Conservation (phyloP, 1,284 basidiomycete genomes). For the Austropuccinia psidii region DNA sequence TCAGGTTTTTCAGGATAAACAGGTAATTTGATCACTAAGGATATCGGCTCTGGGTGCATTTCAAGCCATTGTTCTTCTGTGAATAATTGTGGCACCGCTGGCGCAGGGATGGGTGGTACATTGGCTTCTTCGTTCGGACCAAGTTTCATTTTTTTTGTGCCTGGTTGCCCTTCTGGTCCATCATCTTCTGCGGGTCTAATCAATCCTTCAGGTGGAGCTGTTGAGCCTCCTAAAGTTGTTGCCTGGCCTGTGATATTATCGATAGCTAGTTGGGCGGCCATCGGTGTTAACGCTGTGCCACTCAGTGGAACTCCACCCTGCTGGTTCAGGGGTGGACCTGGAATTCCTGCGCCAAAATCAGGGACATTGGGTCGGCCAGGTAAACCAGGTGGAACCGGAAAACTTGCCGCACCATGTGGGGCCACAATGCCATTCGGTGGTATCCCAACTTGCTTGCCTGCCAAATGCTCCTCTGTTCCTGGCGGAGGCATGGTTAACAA, state of each 20-base stretch:
- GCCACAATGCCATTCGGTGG: neutral
- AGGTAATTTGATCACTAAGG: constrained; percentile 71
- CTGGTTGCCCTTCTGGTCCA: constrained; percentile 19
- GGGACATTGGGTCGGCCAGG: constrained; percentile 34
- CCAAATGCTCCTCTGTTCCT: neutral
- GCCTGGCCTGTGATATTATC: constrained; percentile 27
- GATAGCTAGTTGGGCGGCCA: constrained; percentile 25
- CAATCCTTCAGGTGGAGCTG: constrained; percentile 61
- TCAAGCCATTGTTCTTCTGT: constrained; percentile 65
- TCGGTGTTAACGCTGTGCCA: neutral
- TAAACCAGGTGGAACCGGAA: constrained; percentile 15
- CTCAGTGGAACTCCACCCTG: neutral
- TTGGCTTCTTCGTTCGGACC: neutral
- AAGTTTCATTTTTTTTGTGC: constrained; percentile 24
- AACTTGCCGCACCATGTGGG: neutral
- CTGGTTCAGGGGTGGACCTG: constrained; percentile 12
- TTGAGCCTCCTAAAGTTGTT: constrained; percentile 71
- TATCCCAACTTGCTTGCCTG: neutral
- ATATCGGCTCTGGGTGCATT: constrained; percentile 80
- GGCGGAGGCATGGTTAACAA: neutral
- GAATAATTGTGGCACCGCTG: constrained; percentile 10
- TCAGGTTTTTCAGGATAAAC: constrained; percentile 68
- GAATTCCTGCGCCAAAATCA: constrained; percentile 30
- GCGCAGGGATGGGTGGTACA: neutral
- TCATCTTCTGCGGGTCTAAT: constrained; percentile 61